phyloP scores from a whole-genome alignment of 1,139 yeast genomes.

The Blastobotrys capitulatus region DNA sequence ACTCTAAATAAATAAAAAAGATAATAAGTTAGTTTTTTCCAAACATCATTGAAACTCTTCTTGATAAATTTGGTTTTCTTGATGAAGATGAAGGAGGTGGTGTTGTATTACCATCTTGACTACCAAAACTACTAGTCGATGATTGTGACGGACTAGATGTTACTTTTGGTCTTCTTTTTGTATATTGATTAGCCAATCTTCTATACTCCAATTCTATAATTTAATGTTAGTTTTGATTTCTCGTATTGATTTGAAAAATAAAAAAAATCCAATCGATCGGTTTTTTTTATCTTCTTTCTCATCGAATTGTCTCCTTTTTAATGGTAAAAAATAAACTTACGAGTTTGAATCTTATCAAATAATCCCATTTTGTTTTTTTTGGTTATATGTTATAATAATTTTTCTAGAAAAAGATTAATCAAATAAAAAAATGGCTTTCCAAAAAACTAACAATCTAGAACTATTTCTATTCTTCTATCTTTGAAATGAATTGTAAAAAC shows the following conservation, averaged over 20 bases:
- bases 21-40: background rate
- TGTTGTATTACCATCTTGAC: background rate
- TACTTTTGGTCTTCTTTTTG: slow-evolving; percentile 21
- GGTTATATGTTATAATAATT: background rate
- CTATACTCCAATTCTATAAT: slow-evolving; percentile 27
- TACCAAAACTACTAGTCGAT: slow-evolving; percentile 3
- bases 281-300: too few relatives aligned
- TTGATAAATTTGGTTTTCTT: background rate
- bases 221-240: slow-evolving; percentile 11
- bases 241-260: too few relatives aligned
- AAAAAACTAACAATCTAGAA: too few relatives aligned
- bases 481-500: too few relatives aligned
- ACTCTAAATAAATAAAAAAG: too few relatives aligned
- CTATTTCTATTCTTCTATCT: too few relatives aligned
- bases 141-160: slow-evolving; percentile 6
- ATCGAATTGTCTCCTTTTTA: too few relatives aligned
- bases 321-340: background rate
- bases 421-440: too few relatives aligned
- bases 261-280: too few relatives aligned
- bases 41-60: background rate
- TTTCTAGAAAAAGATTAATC: background rate
- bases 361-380: background rate
- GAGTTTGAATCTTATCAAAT: background rate
- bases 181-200: slow-evolving; percentile 28
- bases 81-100: slow-evolving; percentile 5